Evolutionary conservation across 805 yeast species (phyloP).

Genomic region (Candida mattraensis): DNA sequence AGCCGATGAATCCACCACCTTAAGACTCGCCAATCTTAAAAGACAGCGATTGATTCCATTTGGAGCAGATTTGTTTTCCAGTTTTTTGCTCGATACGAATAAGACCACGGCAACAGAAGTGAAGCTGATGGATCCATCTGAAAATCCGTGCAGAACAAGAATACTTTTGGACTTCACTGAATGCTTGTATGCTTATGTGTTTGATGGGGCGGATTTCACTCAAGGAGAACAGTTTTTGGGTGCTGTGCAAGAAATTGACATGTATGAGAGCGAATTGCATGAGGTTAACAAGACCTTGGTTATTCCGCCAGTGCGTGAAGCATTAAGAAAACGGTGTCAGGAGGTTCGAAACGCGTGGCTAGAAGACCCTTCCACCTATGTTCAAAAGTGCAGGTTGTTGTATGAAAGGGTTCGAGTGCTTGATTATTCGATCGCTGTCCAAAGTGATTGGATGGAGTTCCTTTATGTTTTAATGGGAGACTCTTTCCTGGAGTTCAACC

Average conservation of each 20-base stretch:
- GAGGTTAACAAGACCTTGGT: background rate
- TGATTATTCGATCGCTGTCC: background rate
- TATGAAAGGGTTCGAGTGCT: background rate
- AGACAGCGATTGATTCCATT: conserved; percentile 9
- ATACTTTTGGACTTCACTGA: conserved; percentile 11
- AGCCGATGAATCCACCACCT: conserved; percentile 19
- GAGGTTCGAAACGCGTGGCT: conserved; percentile 5
- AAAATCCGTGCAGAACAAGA: conserved; percentile 8
- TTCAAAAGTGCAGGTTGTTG: conserved; percentile 3
- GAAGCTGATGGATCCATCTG: conserved; percentile 13
- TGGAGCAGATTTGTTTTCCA: conserved; percentile 10
- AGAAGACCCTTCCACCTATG: conserved; percentile 1
- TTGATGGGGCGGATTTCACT: conserved; percentile 1
- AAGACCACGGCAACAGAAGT: conserved; percentile 7
- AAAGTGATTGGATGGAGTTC: background rate
- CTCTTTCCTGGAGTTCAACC: no score
- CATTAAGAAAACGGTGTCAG: background rate
- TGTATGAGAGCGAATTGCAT: conserved; percentile 1
- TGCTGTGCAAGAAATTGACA: conserved; percentile 3
- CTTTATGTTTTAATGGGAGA: no score
- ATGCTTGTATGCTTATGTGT: no score
- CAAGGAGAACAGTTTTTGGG: conserved; percentile 6
- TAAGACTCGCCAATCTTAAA: conserved; percentile 3
- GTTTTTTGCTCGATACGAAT: conserved; percentile 6
- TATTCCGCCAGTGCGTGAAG: conserved; percentile 1